Base-by-base conservation (phyloP, 352 stramenopile genomes). In the Pythium myriotylum region DNA sequence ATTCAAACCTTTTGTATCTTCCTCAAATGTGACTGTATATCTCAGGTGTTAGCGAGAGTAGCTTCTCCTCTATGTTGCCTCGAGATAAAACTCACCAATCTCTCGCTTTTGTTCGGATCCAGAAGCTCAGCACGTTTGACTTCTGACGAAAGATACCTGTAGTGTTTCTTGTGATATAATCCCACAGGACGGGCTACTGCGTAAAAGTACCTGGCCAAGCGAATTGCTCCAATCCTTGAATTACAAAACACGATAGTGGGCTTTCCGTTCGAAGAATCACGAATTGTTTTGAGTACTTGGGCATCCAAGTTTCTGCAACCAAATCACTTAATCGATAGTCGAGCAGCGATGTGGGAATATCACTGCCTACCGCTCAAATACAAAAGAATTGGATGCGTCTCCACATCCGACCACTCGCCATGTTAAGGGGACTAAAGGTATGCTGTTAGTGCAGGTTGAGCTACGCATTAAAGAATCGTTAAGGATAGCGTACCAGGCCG, bases 241-340 rank as follows among this genome's bases (percentile, higher is more conserved):
- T 67, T 75, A 41, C 73, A 93, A 47, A 93, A 92, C 10, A 93
- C 60, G 7, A 93, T 22, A 7, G 73, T 67, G 29, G 80, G 76
- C 33, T 80, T 86, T 12, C 76, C 76, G 17, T 68, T 52, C 0
- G 74, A 81, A 59, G 73, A 73, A 22, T 70, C 59, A 22, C 54
- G 55, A n/a, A 89, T 71, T 12, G 88, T 60, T n/a, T 67, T 54
- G 20, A 56, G 26, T 4, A 90, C 66, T 13, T 72, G 77, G 14
- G 55, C 57, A 48, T 89, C 88, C 16, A 80, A 50, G 32, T 84
- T 87, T 23, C 60, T 83, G 35, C 2, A 27, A 26, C 27, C 17
- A 50, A 22, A 64, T 23, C 35, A 54, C 8, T 61, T 45, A 3
- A 42, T 17, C 22, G 6, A 17, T 14, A 47, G 20, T 42, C 13